These are phyloP conservation scores for Cyberlindnera euphorbiae DNA, from an alignment of 805 yeast species.

Conservation along the genomic window DNA sequence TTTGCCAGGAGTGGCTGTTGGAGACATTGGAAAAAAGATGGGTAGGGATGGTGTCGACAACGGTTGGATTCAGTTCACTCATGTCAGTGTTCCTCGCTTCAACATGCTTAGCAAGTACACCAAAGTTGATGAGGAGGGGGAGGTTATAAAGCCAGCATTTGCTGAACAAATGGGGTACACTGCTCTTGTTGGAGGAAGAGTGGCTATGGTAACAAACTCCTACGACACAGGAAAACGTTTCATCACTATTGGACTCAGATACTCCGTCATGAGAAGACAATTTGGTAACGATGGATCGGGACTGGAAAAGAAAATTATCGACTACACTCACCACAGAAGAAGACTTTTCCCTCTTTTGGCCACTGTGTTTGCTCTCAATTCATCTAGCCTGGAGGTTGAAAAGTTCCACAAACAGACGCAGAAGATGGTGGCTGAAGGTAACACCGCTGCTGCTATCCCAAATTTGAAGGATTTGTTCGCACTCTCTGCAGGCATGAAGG, in stretches of 20 bases:
- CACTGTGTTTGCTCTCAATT: conserved; percentile 68
- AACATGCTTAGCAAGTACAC: conserved; percentile 80
- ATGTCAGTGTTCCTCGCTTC: conserved; percentile 78
- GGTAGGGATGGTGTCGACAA: conserved; percentile 95
- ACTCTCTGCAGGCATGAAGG: conserved; percentile 83
- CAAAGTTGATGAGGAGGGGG: conserved; percentile 60
- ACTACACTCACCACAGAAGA: conserved; percentile 68
- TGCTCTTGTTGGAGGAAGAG: conserved; percentile 84
- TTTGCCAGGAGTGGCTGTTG: conserved; percentile 75
- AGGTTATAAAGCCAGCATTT: conserved; percentile 66
- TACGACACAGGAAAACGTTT: conserved; percentile 75
- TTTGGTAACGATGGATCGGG: conserved; percentile 51
- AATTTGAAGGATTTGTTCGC: conserved; percentile 74
- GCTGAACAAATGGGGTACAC: conserved; percentile 80
- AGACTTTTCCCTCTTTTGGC: conserved; percentile 80
- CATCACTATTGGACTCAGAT: conserved; percentile 78
- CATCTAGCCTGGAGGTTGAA: conserved; percentile 43
- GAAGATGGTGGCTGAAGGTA: conserved; percentile 26
- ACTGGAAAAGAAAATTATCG: conserved; percentile 21
- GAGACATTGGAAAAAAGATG: conserved; percentile 94
- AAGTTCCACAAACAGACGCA: conserved; percentile 44
- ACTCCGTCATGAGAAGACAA: conserved; percentile 87
- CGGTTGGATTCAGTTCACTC: conserved; percentile 91
- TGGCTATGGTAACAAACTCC: conserved; percentile 82
- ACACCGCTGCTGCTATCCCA: conserved; percentile 45